Evolutionary conservation across 352 stramenopile species (phyloP), one percentile per base, ranked within the genome.

Genomic region (Aphanomyces astaci): DNA sequence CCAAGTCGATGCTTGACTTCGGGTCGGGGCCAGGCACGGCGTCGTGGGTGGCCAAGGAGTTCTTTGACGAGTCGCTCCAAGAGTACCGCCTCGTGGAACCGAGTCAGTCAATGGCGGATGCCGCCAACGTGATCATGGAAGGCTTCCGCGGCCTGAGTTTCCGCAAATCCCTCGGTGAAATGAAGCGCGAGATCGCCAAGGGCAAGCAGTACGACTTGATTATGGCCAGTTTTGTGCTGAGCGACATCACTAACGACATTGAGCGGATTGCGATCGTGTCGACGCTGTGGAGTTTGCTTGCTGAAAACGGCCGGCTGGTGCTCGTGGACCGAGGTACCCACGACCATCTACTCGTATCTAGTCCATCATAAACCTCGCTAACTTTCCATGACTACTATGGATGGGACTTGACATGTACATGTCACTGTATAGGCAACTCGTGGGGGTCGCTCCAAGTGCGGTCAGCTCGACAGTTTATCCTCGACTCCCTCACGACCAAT

Each of bases 71-170:
- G 4, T 84, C 80, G 43, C 55, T 93, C 40, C 69, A 75, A 25
- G 78, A 79, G 27, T 93, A 89, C 55, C 82, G 84, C 27, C 71
- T 95, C 19, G 75, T 95, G 48, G 86, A 95, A 65, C 84, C 86
- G 36, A 93, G 84, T 56, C 86, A 95, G 65, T 92, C 84, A 39
- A 95, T 95, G 86, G 71, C 90, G 30, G 84, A 95, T 69, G 86
- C 86, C 0, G 81, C 84, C 0, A 72, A 89, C 53, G 77, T 87
- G 40, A 40, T 92, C 63, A 72, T 94, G 9, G 80, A 90, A 51
- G 84, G 76, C 5, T 94, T 94, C 65, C 75, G 80, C 5, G 84
- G 86, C 0, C 73, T 94, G 19, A 90, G 84, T 60, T 71, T 92
- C 45, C 84, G 86, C 52, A 82, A 84, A 70, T 81, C 64, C 31